These are phyloP conservation scores for Mastigamoeba balamuthi DNA, from an alignment of 78 protist genomes.

Conservation along the genomic window DNA sequence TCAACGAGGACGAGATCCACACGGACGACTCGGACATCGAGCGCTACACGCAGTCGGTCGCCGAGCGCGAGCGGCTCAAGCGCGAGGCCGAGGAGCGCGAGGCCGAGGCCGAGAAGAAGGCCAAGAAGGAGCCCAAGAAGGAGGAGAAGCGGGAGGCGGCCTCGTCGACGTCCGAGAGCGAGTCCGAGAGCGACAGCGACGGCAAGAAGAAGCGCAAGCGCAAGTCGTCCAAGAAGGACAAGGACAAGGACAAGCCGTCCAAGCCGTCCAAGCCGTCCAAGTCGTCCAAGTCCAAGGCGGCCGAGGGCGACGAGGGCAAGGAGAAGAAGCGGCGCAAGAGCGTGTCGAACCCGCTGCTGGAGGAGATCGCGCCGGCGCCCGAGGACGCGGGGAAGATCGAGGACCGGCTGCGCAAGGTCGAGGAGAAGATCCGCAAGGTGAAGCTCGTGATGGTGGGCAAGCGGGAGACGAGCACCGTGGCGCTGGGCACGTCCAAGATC, in stretches of 20 bases:
- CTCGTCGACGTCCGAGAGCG: neutral
- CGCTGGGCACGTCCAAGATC: conserved; percentile 90
- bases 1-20: neutral
- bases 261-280: neutral
- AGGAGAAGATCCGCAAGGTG: neutral
- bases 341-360: neutral
- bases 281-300: neutral
- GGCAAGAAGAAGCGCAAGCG: conserved; percentile 31
- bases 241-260: neutral
- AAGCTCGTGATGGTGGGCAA: conserved; percentile 7
- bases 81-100: neutral
- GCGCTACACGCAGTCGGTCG: too few relatives aligned
- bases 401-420: neutral
- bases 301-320: neutral
- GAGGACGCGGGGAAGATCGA: neutral
- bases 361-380: too few relatives aligned
- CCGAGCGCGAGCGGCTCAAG: neutral
- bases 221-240: conserved; percentile 10
- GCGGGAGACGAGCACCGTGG: conserved; percentile 60
- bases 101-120: conserved; percentile 4
- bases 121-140: conserved; percentile 3
- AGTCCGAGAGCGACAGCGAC: neutral
- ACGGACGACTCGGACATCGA: too few relatives aligned
- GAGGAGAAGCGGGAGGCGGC: neutral
- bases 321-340: neutral